Evolutionary conservation across 176 grass and related monocot genomes (phyloP), one percentile per base, ranked within the genome.

Genomic region (Eragrostis nindensis): DNA sequence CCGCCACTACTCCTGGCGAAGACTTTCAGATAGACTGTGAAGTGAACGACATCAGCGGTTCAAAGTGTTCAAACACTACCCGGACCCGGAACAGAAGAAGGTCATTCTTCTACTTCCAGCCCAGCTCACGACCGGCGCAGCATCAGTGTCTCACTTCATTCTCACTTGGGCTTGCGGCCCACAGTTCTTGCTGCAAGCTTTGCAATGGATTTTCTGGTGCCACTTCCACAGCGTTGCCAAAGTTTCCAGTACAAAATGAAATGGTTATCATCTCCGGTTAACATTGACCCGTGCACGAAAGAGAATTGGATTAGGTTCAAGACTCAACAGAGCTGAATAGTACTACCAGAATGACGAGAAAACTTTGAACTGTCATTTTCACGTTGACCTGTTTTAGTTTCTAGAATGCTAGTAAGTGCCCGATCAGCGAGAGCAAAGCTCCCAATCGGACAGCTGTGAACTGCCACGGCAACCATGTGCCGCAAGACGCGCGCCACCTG

Each of bases 381-480:
- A 27, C 24, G 57, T 61, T 60, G 52, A 19, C 21, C 52, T 18
- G 52, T 57, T 55, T 53, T 21, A 17, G 52, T 57, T 57, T 57
- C 55, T 57, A 55, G 21, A 57, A 11, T 57, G 46, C 11, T 1
- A 46, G 8, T 8, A 46, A 14, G 10, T 8, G 8, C 46, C 46
- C 11, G 11, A 47, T 47, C 46, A 13, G 8, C 55, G 22, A 10
- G n/a, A 8, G 24, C 16, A 7, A 71, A 7, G 19, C 49, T 15
- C 19, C 54, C 4, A 6, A 71, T 39, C 54, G 39, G 40, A 13
- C 60, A 68, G 29, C 60, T 42, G 16, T 29, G 62, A 62, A 11
- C 45, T 44, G 46, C 71, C 81, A 32, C 52, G 22, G 42, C 49
- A 41, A 5, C 42, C 75, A 22, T 65, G 49, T 70, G 49, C 64